These are phyloP conservation scores for Kalmusia sp. DNA, from an alignment of 2,329 filamentous ascomycete species.

Conservation along the genomic window DNA sequence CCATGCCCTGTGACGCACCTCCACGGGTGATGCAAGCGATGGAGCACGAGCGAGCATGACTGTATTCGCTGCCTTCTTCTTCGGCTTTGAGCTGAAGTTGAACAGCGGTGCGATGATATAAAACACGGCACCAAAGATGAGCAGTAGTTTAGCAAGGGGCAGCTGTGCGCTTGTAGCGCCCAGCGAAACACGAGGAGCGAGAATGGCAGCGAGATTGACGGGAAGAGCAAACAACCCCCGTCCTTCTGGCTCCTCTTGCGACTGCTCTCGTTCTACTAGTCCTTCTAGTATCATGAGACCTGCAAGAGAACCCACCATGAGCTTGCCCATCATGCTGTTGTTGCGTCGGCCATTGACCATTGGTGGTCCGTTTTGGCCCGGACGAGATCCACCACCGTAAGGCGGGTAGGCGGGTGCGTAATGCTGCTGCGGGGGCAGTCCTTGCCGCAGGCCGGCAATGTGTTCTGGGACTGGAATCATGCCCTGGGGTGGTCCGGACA, in stretches of 20 bases:
- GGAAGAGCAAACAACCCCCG: conserved; percentile 54
- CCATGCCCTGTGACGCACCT: conserved; percentile 88
- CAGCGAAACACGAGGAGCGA: conserved; percentile 42
- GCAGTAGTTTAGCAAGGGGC: conserved; percentile 58
- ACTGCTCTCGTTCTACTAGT: conserved; percentile 68
- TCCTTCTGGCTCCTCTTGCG: conserved; percentile 52
- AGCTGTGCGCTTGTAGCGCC: conserved; percentile 41
- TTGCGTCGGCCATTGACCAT: conserved; percentile 52
- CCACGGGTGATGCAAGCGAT: conserved; percentile 80
- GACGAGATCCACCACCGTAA: conserved; percentile 35
- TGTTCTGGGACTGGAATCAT: conserved; percentile 53
- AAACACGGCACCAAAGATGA: conserved; percentile 60
- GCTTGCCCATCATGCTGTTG: conserved; percentile 68
- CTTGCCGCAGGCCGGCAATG: conserved; percentile 49
- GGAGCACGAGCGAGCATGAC: conserved; percentile 61
- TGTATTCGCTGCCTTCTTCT: conserved; percentile 52
- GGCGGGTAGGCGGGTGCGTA: conserved; percentile 46
- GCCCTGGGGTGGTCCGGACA: conserved; percentile 44
- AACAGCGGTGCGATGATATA: conserved; percentile 66
- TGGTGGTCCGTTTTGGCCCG: conserved; percentile 30
- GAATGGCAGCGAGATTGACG: conserved; percentile 36
- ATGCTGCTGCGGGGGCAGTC: conserved; percentile 44
- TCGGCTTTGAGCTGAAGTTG: conserved; percentile 63
- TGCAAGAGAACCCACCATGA: conserved; percentile 92
- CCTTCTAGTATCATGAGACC: conserved; percentile 92